Conservation (phyloP, 208 protist genomes). For the Crithidia thermophila region DNA sequence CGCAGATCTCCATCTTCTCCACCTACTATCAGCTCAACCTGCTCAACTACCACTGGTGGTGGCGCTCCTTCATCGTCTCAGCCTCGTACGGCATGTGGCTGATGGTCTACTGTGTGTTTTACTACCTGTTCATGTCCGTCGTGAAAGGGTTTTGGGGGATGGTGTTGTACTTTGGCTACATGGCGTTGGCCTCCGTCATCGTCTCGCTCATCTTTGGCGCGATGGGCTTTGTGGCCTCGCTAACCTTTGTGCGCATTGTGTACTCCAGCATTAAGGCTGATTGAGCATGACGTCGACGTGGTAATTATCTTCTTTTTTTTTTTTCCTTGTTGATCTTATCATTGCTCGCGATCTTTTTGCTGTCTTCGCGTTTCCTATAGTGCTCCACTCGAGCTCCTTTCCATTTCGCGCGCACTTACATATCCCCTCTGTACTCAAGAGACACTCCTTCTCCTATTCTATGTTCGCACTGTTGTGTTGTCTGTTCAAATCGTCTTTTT, state of each 20-base stretch:
- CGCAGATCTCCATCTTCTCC: slow-evolving; percentile 95
- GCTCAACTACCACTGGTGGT: slow-evolving; percentile 97
- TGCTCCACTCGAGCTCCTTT: no score
- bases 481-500: no score
- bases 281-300: slow-evolving; percentile 5
- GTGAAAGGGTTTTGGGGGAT: slow-evolving; percentile 50
- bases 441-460: no score
- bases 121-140: slow-evolving; percentile 74
- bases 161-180: slow-evolving; percentile 74
- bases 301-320: background rate
- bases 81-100: slow-evolving; percentile 88
- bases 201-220: slow-evolving; percentile 53
- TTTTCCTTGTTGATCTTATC: background rate
- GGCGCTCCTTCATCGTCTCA: slow-evolving; percentile 89
- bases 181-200: slow-evolving; percentile 40
- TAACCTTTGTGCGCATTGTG: slow-evolving; percentile 60
- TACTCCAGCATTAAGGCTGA: slow-evolving; percentile 57
- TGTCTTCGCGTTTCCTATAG: no score
- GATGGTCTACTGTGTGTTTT: slow-evolving; percentile 91
- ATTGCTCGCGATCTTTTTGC: no score
- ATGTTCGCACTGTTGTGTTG: no score
- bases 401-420: no score
- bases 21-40: slow-evolving; percentile 95
- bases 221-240: slow-evolving; percentile 53
- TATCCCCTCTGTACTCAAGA: no score